Evolutionary conservation across 2,329 filamentous ascomycete species (phyloP).

Genomic region (Beauveria varroae): DNA sequence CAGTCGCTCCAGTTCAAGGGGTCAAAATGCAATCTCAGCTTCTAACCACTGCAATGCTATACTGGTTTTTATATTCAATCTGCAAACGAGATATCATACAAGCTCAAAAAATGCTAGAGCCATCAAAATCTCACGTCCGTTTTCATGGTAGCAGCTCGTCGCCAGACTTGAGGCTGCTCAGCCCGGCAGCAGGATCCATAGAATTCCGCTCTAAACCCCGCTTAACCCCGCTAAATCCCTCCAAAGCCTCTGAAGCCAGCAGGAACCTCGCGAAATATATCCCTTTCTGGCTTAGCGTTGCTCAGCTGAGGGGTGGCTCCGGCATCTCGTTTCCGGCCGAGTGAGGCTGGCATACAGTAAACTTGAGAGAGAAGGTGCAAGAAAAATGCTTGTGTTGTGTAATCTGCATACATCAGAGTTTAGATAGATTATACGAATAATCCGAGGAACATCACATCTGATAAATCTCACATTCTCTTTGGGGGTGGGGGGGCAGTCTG

Average conservation of each 20-base stretch:
- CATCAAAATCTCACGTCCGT: background rate
- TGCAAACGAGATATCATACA: too few relatives aligned
- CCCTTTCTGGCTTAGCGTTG: background rate
- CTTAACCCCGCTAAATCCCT: background rate
- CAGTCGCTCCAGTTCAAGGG: too few relatives aligned
- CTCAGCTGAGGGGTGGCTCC: background rate
- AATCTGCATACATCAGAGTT: too few relatives aligned
- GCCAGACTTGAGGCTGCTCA: background rate
- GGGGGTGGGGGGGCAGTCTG: background rate
- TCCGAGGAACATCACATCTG: background rate
- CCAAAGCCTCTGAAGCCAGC: background rate
- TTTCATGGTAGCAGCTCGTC: background rate
- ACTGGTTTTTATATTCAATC: too few relatives aligned
- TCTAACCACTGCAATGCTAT: too few relatives aligned
- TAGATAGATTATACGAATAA: background rate
- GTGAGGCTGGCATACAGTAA: background rate
- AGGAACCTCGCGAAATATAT: background rate
- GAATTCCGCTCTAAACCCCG: background rate
- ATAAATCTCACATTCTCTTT: background rate
- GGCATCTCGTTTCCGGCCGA: background rate
- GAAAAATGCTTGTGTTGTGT: too few relatives aligned
- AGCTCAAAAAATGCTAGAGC: background rate
- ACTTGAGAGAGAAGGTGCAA: too few relatives aligned
- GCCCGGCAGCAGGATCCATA: background rate
- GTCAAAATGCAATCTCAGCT: too few relatives aligned